Conservation (phyloP, 78 protist genomes). For the Diacronema lutheri region DNA sequence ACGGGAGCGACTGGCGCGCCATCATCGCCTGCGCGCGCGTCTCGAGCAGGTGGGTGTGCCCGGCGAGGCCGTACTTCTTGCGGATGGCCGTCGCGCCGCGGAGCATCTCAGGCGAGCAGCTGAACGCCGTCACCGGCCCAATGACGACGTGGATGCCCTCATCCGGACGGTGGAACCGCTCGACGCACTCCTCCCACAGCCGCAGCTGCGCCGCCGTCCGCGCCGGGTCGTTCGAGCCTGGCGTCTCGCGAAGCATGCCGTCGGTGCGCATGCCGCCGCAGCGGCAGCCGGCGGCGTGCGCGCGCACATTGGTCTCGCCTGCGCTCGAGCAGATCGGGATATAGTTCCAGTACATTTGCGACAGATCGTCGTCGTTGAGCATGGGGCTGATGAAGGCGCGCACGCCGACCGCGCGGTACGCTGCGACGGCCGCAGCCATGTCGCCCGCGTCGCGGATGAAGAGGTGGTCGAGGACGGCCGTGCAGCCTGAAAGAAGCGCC, state of each 20-base stretch:
- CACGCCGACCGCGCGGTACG: neutral
- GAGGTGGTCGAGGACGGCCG: neutral
- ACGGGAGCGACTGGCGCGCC: neutral
- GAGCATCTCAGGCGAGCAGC: neutral
- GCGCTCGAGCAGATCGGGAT: neutral
- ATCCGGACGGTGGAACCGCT: neutral
- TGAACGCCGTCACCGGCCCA: neutral
- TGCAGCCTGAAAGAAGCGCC: neutral
- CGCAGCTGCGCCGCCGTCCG: neutral
- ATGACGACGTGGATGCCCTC: neutral
- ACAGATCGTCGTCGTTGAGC: neutral
- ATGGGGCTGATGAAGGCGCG: neutral
- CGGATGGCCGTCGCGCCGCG: neutral
- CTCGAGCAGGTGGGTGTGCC: conserved; percentile 3
- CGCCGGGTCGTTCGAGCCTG: neutral
- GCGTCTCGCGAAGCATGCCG: neutral
- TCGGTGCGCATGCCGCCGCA: neutral
- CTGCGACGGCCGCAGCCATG: neutral
- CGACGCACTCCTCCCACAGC: conserved; percentile 1
- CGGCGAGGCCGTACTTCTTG: neutral
- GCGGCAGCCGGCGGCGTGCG: neutral
- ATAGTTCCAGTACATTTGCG: neutral
- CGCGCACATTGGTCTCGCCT: neutral
- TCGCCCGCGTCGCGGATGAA: neutral
- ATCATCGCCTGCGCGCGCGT: neutral